Percentiles rank a stretch among this genome's conserved stretches.
These are phyloP conservation scores for Apiospora sp. DNA, from an alignment of 2,329 filamentous ascomycete genomes.

Conservation along the genomic window DNA sequence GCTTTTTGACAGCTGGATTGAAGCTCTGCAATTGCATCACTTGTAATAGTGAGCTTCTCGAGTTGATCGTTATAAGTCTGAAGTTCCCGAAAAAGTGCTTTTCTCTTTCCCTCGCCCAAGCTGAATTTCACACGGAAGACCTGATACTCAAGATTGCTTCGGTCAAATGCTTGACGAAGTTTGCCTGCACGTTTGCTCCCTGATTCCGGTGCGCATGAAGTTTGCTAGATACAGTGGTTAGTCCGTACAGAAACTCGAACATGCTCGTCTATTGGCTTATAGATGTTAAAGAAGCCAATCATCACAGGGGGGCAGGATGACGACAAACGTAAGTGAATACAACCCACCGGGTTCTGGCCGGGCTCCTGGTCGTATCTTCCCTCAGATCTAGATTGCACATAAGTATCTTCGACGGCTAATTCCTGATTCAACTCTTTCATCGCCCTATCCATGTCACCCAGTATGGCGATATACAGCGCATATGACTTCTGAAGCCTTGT, in stretches of 20 bases:
- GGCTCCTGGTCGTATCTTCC: neutral
- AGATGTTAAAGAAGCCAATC: too few species aligned
- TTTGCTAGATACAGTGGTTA: neutral
- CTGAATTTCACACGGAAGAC: slow-evolving; percentile 24
- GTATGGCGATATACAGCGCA: slow-evolving; percentile 10
- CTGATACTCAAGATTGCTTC: slow-evolving; percentile 22
- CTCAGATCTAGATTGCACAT: slow-evolving; percentile 2
- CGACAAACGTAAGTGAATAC: neutral
- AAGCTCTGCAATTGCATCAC: slow-evolving; percentile 11
- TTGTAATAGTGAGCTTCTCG: slow-evolving; percentile 25
- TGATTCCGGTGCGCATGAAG: neutral
- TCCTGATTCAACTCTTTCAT: slow-evolving; percentile 26
- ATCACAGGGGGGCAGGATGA: neutral
- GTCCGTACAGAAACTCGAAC: too few species aligned
- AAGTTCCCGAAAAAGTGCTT: slow-evolving; percentile 20
- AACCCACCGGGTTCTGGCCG: neutral
- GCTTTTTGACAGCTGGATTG: neutral
- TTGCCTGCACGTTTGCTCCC: neutral
- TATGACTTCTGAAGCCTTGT: slow-evolving; percentile 27
- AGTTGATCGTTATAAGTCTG: slow-evolving; percentile 24
- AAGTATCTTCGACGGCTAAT: slow-evolving; percentile 17
- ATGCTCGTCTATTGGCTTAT: too few species aligned
- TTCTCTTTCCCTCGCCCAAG: slow-evolving; percentile 24
- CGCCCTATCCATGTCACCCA: slow-evolving; percentile 22
- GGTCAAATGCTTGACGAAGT: neutral